phyloP scores from a whole-genome alignment of 495 filamentous ascomycete species.

The Aspergillus asperescens region DNA sequence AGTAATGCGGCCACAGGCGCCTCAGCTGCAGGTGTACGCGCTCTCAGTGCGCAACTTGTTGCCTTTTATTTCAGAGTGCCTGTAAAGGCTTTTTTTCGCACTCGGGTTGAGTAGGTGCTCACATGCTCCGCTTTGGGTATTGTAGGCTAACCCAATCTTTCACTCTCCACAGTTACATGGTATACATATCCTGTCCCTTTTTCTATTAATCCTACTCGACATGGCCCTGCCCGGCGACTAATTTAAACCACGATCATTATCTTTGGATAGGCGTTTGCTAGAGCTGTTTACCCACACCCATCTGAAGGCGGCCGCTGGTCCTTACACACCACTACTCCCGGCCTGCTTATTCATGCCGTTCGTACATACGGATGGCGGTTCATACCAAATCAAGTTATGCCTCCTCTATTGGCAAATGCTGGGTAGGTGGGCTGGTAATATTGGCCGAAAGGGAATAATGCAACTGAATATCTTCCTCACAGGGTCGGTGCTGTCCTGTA shows the following conservation, averaged over 20 bases:
- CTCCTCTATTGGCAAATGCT: conserved; percentile 80
- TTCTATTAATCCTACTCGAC: neutral
- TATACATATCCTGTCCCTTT: conserved; percentile 23
- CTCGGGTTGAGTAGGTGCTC: conserved; percentile 71
- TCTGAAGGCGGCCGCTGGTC: conserved; percentile 56
- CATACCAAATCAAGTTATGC: conserved; percentile 81
- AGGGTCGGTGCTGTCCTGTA: conserved; percentile 82
- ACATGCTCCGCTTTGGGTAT: conserved; percentile 1
- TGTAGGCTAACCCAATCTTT: conserved; percentile 20
- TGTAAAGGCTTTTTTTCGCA: conserved; percentile 84
- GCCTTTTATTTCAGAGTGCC: conserved; percentile 88
- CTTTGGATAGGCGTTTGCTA: conserved; percentile 52
- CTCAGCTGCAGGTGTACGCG: conserved; percentile 74
- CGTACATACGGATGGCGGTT: conserved; percentile 77
- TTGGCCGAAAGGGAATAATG: neutral
- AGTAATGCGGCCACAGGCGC: conserved; percentile 70
- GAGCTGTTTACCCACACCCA: conserved; percentile 60
- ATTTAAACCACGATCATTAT: conserved; percentile 9
- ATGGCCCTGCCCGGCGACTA: conserved; percentile 19
- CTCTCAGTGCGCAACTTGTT: conserved; percentile 69
- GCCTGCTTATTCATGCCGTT: conserved; percentile 73
- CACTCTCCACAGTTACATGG: conserved; percentile 50
- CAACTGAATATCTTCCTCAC: conserved; percentile 3
- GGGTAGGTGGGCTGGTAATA: conserved; percentile 32
- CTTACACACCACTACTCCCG: conserved; percentile 68